Evolutionary conservation across 768 basidiomycete genomes (phyloP), one percentile per base, ranked within the genome.

Genomic region (Lactifluus volemus): DNA sequence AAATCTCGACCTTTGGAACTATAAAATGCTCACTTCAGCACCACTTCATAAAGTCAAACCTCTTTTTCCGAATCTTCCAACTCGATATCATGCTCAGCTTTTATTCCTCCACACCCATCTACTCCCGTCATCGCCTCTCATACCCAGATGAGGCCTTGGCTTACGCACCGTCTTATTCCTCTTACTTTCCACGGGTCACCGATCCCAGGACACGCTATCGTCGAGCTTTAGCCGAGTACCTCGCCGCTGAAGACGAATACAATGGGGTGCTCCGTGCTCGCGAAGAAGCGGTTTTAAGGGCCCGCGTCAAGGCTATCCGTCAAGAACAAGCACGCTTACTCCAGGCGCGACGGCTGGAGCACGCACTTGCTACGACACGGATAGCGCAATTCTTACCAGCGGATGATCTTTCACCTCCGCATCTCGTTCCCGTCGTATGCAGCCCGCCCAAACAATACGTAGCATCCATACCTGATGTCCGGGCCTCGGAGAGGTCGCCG

Each of bases 191-290:
- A 5, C 49, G 14, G 9, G 3, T n/a, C 36, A 32, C 14, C 8
- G 47, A 49, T 2, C 56, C 57, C 8, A 41, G 48, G 47, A 25
- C 49, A 19, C 65, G 57, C 30, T 66, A 65, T 56, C 65, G 56
- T 32, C 60, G 53, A 44, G 60, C 63, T 0, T 49, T 66, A 36
- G 38, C 44, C 5, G 59, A 59, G 34, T 49, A 62, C 19, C 41
- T 56, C 15, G 47, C 44, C 3, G 63, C 60, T 2, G 60, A 61
- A 36, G 45, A 65, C 14, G 60, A 66, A 42, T 65, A 63, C 47
- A 36, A 45, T 9, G 36, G 25, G 4, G 4, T 38, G 2, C n/a
- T 58, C 14, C 57, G 60, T 8, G 39, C 50, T 2, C 58, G 55
- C 7, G 50, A 61, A 15, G 59, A 55, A 25, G 60, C 50, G 19